phyloP scores from a whole-genome alignment of 1,284 basidiomycete species.

The Ganoderma lingzhi region DNA sequence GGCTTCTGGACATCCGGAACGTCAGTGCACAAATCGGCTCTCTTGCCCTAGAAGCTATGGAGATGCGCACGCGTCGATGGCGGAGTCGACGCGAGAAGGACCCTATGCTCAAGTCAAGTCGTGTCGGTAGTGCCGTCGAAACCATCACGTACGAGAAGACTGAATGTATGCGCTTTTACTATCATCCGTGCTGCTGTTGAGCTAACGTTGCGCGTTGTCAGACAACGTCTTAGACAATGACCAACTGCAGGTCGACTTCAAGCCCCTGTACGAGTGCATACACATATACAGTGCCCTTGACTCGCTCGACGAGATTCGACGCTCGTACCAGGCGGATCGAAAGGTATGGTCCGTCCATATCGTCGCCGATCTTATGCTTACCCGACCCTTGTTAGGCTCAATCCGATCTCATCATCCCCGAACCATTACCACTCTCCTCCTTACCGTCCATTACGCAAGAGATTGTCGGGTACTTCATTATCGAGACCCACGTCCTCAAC shows the following conservation, averaged over 20 bases:
- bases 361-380: constrained; percentile 10
- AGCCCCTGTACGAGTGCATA: constrained; percentile 95
- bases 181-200: constrained; percentile 6
- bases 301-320: constrained; percentile 88
- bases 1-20: constrained; percentile 96
- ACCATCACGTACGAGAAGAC: constrained; percentile 93
- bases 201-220: constrained; percentile 42
- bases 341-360: constrained; percentile 61
- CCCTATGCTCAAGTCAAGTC: constrained; percentile 74
- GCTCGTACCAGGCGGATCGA: constrained; percentile 95
- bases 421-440: constrained; percentile 57
- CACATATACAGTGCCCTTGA: constrained; percentile 96
- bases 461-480: constrained; percentile 98
- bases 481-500: constrained; percentile 92
- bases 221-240: constrained; percentile 95
- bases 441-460: constrained; percentile 83
- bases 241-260: constrained; percentile 90
- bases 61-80: constrained; percentile 87
- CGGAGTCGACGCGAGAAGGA: constrained; percentile 82
- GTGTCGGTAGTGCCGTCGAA: constrained; percentile 96
- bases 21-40: constrained; percentile 88
- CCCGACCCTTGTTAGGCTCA: constrained; percentile 72
- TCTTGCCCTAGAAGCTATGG: constrained; percentile 93
- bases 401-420: constrained; percentile 93
- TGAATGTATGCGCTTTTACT: constrained; percentile 73